Evolutionary conservation across 768 basidiomycete genomes (phyloP), one percentile per base, ranked within the genome.

Genomic region (Lentinula lateritia): DNA sequence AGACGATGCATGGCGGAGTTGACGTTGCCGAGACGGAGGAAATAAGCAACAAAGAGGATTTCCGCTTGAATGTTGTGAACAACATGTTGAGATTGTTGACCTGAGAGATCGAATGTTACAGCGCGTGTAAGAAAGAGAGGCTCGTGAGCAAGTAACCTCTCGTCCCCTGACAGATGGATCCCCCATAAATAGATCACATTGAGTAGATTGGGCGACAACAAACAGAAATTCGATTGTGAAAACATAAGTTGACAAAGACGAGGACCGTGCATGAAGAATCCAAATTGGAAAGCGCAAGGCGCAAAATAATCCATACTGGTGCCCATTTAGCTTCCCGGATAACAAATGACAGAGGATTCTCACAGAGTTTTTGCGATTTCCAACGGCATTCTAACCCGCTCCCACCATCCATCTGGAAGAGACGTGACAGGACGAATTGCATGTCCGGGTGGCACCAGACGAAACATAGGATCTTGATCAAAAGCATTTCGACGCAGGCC

Each of bases 251-350:
- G 72, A 59, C 53, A 71, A 64, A 63, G 83, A 74, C 23, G 80
- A 72, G 18, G 69, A 61, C 34, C 72, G 61, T 80, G 67, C 52
- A 86, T 72, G 65, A 83, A 85, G 55, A 84, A 76, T 1, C 79
- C 79, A 46, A 82, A 64, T 50, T 79, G 75, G 15, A 74, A 70
- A 0, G 75, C 72, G 50, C 80, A 70, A 20, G 73, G 75, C 1
- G 78, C 61, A 64, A 86, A 76, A 16, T 68, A 61, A 58, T 76
- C 71, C 6, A 79, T 62, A 16, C 79, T 81, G 52, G 18, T 18
- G 45, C 2, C 13, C n/a, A 57, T 42, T 38, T 10, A 39, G 43
- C 23, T 41, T 55, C 8, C 16, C 12, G 6, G 36, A 16, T 6
- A 42, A 12, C 5, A 18, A 18, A 16, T 48, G 9, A 23, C 20